Base-by-base conservation (phyloP, 2,329 filamentous ascomycete species). In the Calonectria fujianensis region DNA sequence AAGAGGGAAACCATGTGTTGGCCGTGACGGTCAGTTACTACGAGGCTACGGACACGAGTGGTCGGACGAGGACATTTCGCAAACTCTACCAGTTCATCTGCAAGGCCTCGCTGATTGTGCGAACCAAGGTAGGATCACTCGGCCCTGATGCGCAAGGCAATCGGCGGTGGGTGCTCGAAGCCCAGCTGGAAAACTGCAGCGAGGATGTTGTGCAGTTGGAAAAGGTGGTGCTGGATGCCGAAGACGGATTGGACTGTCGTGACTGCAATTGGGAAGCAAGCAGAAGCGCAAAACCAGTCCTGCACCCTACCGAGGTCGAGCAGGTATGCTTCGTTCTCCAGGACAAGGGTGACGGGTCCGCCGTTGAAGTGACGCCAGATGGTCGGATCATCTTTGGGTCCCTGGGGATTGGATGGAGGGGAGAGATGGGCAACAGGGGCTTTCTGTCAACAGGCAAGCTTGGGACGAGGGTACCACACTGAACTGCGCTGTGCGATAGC, bases 1-100 rank as follows among this genome's bases (percentile, higher is more conserved):
- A 98, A 83, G 96, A 98, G 83, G 97, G 97, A 0, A 96, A 95
- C 80, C 96, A 99, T 85, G 95, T 98, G 16, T 89, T 99, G 10
- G 95, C 95, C 9, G 96, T 98, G 74, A 98, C 95, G 69, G 94
- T 98, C 74, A 96, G 94, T 78, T 98, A 98, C 86, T 97, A 96
- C 70, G 96, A 98, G 85, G 96, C 94, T 0, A 91, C 90, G n/a
- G 88, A 94, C 79, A 92, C 90, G 24, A 91, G 90, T 77, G 92
- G 92, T 4, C 91, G 95, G 65, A 93, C 94, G 48, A 89, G 97
- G 74, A 98, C 95, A 13, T 98, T 98, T 83, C 90, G 96, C 78
- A 98, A 98, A 86, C 87, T 99, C 74, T 99, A 98, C 85, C 97
- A 98, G 84, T 99, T 99, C 83, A 93, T 97, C 70, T 97, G 96